Conservation (phyloP, 2,329 filamentous ascomycete genomes). For the Raffaelea deltoideospora region DNA sequence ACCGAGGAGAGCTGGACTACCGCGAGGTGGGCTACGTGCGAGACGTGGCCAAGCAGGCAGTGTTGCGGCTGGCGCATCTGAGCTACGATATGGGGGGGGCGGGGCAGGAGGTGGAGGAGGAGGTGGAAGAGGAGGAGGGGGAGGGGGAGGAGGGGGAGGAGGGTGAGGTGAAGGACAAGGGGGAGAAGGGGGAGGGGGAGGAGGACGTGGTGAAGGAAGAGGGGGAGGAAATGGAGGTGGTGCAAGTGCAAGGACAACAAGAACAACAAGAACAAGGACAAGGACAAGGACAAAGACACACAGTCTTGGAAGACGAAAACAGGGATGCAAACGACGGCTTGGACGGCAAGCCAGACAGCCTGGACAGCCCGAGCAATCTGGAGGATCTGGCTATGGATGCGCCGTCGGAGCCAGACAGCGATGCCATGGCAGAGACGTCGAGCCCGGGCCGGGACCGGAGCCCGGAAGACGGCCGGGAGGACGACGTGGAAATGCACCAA, state of each 20-base stretch:
- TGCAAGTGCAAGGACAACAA: too few relatives aligned
- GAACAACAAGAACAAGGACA: too few relatives aligned
- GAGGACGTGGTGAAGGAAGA: slow-evolving; percentile 14
- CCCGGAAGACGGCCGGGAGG: slow-evolving; percentile 11
- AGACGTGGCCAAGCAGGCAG: slow-evolving; percentile 65
- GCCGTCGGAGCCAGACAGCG: slow-evolving; percentile 4
- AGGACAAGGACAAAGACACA: slow-evolving; percentile 10
- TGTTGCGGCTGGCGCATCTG: slow-evolving; percentile 39
- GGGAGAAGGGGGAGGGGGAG: slow-evolving; percentile 20
- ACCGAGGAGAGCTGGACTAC: slow-evolving; percentile 59
- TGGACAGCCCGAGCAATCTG: slow-evolving; percentile 8
- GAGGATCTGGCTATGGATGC: slow-evolving; percentile 8
- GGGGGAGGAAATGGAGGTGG: slow-evolving; percentile 20
- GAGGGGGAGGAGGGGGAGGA: slow-evolving; percentile 21
- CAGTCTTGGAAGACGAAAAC: slow-evolving; percentile 9
- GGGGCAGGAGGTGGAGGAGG: slow-evolving; percentile 24
- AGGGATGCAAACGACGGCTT: slow-evolving; percentile 12
- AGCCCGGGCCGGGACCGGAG: slow-evolving; percentile 9
- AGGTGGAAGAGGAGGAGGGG: slow-evolving; percentile 31
- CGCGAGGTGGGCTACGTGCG: slow-evolving; percentile 62
- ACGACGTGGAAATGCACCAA: slow-evolving; percentile 29
- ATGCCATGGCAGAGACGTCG: not conserved
- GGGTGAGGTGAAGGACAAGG: slow-evolving; percentile 25
- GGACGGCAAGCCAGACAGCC: too few relatives aligned
- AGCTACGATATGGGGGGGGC: slow-evolving; percentile 34